Evolutionary conservation across 2,329 filamentous ascomycete species (phyloP).

Genomic region (Colletotrichum orbiculare): DNA sequence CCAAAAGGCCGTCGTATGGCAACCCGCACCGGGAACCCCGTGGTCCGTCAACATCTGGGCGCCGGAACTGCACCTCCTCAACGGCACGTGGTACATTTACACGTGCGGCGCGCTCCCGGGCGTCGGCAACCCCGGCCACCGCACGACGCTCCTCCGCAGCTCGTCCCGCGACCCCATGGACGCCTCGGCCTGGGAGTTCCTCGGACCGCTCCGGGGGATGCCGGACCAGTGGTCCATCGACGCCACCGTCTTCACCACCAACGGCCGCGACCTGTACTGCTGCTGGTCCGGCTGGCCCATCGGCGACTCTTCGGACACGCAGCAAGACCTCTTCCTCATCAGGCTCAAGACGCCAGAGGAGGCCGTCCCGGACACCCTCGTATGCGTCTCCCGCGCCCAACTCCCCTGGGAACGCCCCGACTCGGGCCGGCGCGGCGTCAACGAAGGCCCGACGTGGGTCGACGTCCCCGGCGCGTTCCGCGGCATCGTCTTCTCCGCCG

Average conservation of each 20-base stretch:
- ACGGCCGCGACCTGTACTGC: conserved; percentile 59
- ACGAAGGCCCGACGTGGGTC: conserved; percentile 65
- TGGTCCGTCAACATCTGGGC: conserved; percentile 41
- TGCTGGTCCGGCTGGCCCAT: conserved; percentile 58
- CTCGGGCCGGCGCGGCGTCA: conserved; percentile 58
- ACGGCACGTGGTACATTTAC: conserved; percentile 41
- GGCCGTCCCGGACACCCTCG: conserved; percentile 53
- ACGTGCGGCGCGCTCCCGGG: conserved; percentile 60
- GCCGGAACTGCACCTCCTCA: conserved; percentile 39
- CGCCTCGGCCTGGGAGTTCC: conserved; percentile 61
- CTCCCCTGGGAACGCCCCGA: conserved; percentile 58
- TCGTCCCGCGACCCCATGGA: conserved; percentile 54
- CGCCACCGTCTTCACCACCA: conserved; percentile 62
- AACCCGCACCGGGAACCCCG: conserved; percentile 33
- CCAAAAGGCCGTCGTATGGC: conserved; percentile 42
- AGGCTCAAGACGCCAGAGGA: conserved; percentile 52
- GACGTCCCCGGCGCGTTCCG: conserved; percentile 62
- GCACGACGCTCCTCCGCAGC: conserved; percentile 50
- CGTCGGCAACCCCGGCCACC: conserved; percentile 56
- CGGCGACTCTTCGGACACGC: conserved; percentile 47
- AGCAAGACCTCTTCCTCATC: conserved; percentile 39
- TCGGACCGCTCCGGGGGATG: conserved; percentile 60
- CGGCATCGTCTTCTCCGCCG: conserved; percentile 65
- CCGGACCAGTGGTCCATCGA: conserved; percentile 65
- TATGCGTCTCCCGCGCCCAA: conserved; percentile 62